These are phyloP conservation scores for Botrytis sinoallii DNA, from an alignment of 2,329 filamentous ascomycete species.

Conservation along the genomic window DNA sequence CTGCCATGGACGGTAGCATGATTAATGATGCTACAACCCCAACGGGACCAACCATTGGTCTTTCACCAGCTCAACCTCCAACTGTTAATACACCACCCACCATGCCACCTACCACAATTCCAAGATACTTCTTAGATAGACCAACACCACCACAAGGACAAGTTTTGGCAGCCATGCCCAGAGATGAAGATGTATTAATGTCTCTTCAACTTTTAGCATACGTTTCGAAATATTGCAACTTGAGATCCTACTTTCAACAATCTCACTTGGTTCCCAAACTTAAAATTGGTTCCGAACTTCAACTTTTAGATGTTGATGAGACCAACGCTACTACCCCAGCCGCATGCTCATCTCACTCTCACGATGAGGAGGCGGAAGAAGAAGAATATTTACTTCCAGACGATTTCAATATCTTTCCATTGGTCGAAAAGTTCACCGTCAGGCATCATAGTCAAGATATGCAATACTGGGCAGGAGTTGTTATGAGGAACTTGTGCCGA, in stretches of 20 bases:
- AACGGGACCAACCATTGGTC: conserved; percentile 63
- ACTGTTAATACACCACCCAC: conserved; percentile 71
- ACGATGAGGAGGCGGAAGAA: conserved; percentile 68
- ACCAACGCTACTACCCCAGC: conserved; percentile 38
- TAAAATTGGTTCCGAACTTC: conserved; percentile 82
- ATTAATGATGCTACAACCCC: conserved; percentile 67
- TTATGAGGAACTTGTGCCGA: conserved; percentile 97
- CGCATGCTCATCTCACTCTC: conserved; percentile 42
- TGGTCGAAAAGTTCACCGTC: conserved; percentile 98
- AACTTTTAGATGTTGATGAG: conserved; percentile 71
- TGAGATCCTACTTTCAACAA: conserved; percentile 91
- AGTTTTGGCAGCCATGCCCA: conserved; percentile 85
- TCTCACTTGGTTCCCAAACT: conserved; percentile 91
- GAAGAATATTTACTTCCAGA: conserved; percentile 86
- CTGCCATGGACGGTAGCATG: conserved; percentile 79
- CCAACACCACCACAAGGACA: conserved; percentile 64
- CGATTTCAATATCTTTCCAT: conserved; percentile 96
- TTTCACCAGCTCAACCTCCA: conserved; percentile 62
- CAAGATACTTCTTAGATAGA: conserved; percentile 75
- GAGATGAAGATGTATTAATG: conserved; percentile 97
- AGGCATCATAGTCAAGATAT: conserved; percentile 94
- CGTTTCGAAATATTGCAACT: conserved; percentile 97
- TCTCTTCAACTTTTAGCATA: conserved; percentile 94
- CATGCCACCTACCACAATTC: conserved; percentile 69
- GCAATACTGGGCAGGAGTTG: conserved; percentile 99